Conservation (phyloP, 2,329 filamentous ascomycete genomes). For the Aspergillus hortae region DNA sequence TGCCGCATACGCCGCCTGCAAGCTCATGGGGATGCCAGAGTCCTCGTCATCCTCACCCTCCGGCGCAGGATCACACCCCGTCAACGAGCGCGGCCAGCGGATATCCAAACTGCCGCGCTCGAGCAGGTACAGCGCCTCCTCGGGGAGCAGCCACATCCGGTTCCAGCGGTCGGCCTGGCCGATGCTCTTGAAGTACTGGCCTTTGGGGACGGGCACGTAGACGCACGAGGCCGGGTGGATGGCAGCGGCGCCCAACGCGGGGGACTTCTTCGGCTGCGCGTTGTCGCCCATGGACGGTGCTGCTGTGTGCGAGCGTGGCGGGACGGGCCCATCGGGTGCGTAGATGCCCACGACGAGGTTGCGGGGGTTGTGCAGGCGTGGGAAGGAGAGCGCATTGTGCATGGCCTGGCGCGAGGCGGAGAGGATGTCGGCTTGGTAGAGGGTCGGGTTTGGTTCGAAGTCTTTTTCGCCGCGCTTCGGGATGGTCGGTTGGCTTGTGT, state of each 20-base stretch:
- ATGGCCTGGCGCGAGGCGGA: conserved; percentile 81
- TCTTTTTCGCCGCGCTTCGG: conserved; percentile 95
- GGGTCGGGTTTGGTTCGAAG: conserved; percentile 89
- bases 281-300: neutral
- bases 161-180: conserved; percentile 65
- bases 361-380: conserved; percentile 68
- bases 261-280: conserved; percentile 5
- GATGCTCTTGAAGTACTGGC: conserved; percentile 70
- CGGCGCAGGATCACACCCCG: conserved; percentile 16
- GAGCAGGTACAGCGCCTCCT: conserved; percentile 85
- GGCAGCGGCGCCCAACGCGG: neutral
- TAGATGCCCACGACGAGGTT: conserved; percentile 68
- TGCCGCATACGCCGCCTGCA: conserved; percentile 85
- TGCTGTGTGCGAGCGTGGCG: conserved; percentile 10
- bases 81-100: conserved; percentile 65
- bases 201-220: conserved; percentile 67
- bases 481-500: conserved; percentile 46
- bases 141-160: conserved; percentile 78
- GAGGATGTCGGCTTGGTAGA: conserved; percentile 72
- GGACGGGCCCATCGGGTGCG: conserved; percentile 55
- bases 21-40: conserved; percentile 74
- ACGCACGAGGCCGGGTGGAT: conserved; percentile 46
- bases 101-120: conserved; percentile 86
- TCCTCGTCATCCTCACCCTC: conserved; percentile 39
- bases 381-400: conserved; percentile 78